These are phyloP conservation scores for Candida nemodendra DNA, from an alignment of 805 yeast species.

Conservation along the genomic window DNA sequence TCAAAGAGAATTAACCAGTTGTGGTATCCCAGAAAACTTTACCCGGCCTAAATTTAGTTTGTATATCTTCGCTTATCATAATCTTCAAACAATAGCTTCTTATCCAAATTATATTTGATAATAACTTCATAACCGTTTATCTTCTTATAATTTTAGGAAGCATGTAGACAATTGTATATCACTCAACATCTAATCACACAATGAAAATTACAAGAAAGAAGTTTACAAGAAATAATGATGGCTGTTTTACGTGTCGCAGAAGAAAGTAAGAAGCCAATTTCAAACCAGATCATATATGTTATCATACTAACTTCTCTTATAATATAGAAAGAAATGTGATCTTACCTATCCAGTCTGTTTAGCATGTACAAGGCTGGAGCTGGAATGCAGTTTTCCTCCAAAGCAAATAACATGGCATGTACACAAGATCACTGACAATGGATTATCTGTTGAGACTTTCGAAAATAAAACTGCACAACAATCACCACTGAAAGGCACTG, in stretches of 20 bases:
- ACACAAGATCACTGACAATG: neutral
- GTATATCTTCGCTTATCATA: too few relatives aligned
- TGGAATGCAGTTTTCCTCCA: conserved; percentile 7
- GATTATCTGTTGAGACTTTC: conserved; percentile 2
- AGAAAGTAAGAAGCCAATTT: conserved; percentile 9
- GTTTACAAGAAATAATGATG: conserved; percentile 4
- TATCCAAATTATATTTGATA: too few relatives aligned
- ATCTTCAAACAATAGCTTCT: too few relatives aligned
- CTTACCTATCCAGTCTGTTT: conserved; percentile 3
- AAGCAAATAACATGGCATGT: conserved; percentile 6
- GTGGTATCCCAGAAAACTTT: too few relatives aligned
- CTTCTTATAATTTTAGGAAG: too few relatives aligned
- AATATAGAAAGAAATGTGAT: conserved; percentile 10
- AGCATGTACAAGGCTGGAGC: conserved; percentile 7
- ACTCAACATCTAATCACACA: too few relatives aligned
- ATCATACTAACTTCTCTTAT: conserved; percentile 1
- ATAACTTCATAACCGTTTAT: too few relatives aligned
- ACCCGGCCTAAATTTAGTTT: too few relatives aligned
- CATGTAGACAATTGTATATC: too few relatives aligned
- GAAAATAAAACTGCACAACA: neutral
- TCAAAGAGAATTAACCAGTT: too few relatives aligned
- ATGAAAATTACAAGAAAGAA: too few relatives aligned
- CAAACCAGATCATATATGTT: neutral
- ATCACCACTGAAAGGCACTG: too few relatives aligned
- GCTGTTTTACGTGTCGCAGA: conserved; percentile 9